Base-by-base conservation (phyloP, 495 filamentous ascomycete species). In the Penicillium arizonense region DNA sequence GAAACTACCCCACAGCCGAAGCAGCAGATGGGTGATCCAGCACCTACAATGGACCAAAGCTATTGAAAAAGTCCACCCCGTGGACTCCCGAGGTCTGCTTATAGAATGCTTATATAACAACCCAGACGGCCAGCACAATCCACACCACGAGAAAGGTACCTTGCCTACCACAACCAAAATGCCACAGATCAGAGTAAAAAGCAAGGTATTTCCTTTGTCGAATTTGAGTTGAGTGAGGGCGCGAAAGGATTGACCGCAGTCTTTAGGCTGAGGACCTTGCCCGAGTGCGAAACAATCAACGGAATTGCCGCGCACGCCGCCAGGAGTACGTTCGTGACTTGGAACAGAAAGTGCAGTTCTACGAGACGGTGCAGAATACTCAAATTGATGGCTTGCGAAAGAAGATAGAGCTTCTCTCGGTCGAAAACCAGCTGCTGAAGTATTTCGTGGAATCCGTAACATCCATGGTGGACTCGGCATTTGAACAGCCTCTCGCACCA, bases 251-350 rank as follows among this genome's bases (percentile, higher is more conserved):
- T 43, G 20, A 43, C 20, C 20, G 6, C n/a, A 3, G 30, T 51
- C 42, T 41, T 44, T 39, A 58, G 50, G 35, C 44, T 41, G 50
- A 58, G 12, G 35, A 58, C 38, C 55, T 58, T 20, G 50, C 51
- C 40, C 50, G 55, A 24, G 38, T 54, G 32, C 55, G 55, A 35
- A 44, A 54, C 42, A 58, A 58, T 34, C 55, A 58, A 33, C 38
- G 55, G 21, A 53, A 46, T 38, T 58, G 34, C 28, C 52, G 55
- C 24, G 44, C 47, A 37, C 52, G 50, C 10, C 34, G 32, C 5
- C 37, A 43, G 8, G 44, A 50, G 16, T 58, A 58, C 24, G 26
- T 58, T 13, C 44, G 30, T 4, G 44, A 39, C n/a, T 33, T 58
- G n/a, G 55, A 58, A 38, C 24, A 45, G 14, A 52, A 52, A 40